Evolutionary conservation across 2,329 filamentous ascomycete genomes (phyloP).

Genomic region (Blastomyces parvus): DNA sequence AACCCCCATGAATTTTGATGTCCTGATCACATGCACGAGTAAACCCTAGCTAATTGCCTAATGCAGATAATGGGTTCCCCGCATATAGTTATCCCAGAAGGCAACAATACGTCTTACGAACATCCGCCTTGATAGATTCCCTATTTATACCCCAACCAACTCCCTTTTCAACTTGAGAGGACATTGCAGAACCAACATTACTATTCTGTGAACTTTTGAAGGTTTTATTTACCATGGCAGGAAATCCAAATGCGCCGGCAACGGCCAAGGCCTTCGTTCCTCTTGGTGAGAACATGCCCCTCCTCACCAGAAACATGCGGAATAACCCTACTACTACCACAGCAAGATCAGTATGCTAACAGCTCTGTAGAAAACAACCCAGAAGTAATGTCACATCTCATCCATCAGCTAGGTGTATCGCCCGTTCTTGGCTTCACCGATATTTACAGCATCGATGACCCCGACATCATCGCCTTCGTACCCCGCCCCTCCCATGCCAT

Average conservation of each 20-base stretch:
- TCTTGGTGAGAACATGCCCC: conserved; percentile 28
- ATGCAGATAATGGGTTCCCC: neutral
- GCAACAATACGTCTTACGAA: neutral
- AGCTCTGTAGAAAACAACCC: conserved; percentile 59
- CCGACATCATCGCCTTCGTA: conserved; percentile 73
- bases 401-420: conserved; percentile 78
- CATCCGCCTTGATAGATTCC: neutral
- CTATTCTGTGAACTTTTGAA: neutral
- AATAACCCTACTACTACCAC: neutral
- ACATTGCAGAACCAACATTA: neutral
- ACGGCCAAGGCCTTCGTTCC: conserved; percentile 42
- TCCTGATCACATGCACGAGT: neutral
- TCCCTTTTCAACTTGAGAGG: neutral
- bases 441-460: conserved; percentile 82
- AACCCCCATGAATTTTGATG: neutral
- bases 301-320: neutral
- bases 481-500: conserved; percentile 81
- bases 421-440: conserved; percentile 70
- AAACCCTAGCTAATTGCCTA: conserved; percentile 2
- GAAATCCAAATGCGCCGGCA: conserved; percentile 28
- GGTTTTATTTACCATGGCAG: conserved; percentile 21
- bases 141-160: neutral
- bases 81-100: neutral
- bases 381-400: conserved; percentile 72
- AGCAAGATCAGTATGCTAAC: neutral